phyloP scores from a whole-genome alignment of 495 filamentous ascomycete species.

The Penicillium tannophilum region DNA sequence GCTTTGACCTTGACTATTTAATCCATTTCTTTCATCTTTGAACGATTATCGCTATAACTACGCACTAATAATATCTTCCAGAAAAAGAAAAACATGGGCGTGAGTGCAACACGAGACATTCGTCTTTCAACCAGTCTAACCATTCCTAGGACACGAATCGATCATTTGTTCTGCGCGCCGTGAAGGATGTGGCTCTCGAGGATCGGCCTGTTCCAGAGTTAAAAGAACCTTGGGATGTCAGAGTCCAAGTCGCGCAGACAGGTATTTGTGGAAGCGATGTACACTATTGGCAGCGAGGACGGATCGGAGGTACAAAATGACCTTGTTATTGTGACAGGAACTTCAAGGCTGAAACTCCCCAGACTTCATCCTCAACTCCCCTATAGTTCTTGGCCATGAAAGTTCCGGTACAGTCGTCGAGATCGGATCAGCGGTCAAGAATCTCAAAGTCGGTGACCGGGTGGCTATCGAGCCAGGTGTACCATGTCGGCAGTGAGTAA shows the following conservation, averaged over 20 bases:
- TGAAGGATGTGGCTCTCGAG: constrained; percentile 34
- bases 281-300: constrained; percentile 81
- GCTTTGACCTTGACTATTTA: neutral
- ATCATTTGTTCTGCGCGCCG: constrained; percentile 17
- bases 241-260: constrained; percentile 72
- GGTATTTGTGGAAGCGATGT: constrained; percentile 72
- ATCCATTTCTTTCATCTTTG: neutral
- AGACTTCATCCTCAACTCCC: constrained; percentile 68
- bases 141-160: constrained; percentile 11
- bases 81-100: constrained; percentile 4
- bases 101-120: neutral
- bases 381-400: constrained; percentile 70
- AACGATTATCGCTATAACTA: no score
- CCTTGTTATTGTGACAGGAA: neutral
- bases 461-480: constrained; percentile 82
- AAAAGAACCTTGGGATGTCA: constrained; percentile 63
- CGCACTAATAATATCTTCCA: neutral
- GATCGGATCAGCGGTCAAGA: constrained; percentile 57
- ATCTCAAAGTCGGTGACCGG: constrained; percentile 64
- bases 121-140: neutral
- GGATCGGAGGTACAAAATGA: constrained; percentile 57
- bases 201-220: constrained; percentile 65
- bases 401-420: constrained; percentile 64
- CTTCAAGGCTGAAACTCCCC: neutral
- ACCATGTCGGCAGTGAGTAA: constrained; percentile 59